A percentile compares a stretch with the other conserved stretches of the same genome.
phyloP scores from a whole-genome alignment of 108 stramenopile genomes.

The Discostella stelligeroides region DNA sequence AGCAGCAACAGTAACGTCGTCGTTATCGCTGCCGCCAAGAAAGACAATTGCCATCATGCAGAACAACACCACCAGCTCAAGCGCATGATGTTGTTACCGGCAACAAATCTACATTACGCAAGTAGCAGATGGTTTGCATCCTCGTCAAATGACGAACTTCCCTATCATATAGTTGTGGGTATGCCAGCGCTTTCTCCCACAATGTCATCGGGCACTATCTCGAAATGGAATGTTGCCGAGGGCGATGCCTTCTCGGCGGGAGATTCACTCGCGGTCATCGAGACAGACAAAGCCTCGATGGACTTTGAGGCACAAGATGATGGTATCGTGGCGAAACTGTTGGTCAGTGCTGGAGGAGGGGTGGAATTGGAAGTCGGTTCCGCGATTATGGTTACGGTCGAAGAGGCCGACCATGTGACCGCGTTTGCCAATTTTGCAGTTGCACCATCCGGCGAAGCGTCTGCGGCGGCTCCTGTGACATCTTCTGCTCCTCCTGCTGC shows the following conservation, averaged over 20 bases:
- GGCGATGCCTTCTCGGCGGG: constrained; percentile 90
- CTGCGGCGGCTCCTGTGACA: constrained; percentile 20
- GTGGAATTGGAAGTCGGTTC: constrained; percentile 84
- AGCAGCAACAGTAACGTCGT: background rate
- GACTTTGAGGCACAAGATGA: constrained; percentile 98
- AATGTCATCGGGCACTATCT: constrained; percentile 89
- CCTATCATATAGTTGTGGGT: constrained; percentile 86
- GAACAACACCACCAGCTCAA: background rate
- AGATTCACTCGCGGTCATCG: constrained; percentile 93
- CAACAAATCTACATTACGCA: too few species aligned
- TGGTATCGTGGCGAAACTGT: constrained; percentile 90
- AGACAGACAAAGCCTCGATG: constrained; percentile 98
- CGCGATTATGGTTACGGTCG: constrained; percentile 94
- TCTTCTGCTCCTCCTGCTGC: constrained; percentile 14
- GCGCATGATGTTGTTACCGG: background rate
- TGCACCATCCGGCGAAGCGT: constrained; percentile 28
- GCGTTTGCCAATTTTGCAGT: constrained; percentile 82
- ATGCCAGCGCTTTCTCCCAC: constrained; percentile 97
- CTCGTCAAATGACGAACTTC: constrained; percentile 50
- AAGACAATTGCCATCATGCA: background rate
- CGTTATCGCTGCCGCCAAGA: background rate
- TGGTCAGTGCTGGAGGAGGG: constrained; percentile 71
- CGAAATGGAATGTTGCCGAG: constrained; percentile 88
- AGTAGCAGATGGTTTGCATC: constrained; percentile 24
- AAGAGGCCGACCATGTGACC: constrained; percentile 73